Conservation (phyloP, 345 rosid species). For the Eucalyptus cladocalyx region DNA sequence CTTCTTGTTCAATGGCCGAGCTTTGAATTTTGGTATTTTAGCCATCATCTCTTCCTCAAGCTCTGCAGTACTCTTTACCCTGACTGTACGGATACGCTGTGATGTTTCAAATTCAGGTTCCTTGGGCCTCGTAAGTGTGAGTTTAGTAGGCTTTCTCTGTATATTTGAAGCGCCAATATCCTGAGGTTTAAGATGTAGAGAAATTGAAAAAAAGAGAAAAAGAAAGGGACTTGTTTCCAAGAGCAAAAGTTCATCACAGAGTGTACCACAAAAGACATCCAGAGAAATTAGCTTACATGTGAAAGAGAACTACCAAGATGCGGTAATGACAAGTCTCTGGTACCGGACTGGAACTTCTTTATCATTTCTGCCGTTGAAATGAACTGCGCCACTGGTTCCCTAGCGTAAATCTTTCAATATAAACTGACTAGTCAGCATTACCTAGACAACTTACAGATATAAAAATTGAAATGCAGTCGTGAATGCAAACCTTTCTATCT, state of each 20-base stretch:
- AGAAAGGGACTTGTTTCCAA: not conserved
- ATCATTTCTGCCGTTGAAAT: constrained; percentile 79
- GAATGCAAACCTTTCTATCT: constrained; percentile 62
- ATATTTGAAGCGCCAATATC: not conserved
- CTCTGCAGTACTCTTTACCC: constrained; percentile 80
- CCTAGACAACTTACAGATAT: not conserved
- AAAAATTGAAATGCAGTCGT: not conserved
- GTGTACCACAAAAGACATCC: not conserved
- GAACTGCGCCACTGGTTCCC: constrained; percentile 44
- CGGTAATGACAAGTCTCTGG: constrained; percentile 68
- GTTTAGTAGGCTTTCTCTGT: constrained; percentile 43
- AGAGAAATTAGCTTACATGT: constrained; percentile 16
- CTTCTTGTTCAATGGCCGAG: constrained; percentile 95
- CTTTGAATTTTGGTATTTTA: constrained; percentile 93
- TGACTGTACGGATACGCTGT: constrained; percentile 72
- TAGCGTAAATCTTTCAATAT: constrained; percentile 33
- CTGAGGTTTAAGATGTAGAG: not conserved
- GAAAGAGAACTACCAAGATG: constrained; percentile 10
- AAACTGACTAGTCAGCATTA: not conserved
- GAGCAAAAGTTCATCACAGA: not conserved
- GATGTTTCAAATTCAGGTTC: constrained; percentile 91
- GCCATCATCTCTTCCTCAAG: constrained; percentile 99
- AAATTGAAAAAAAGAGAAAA: not conserved
- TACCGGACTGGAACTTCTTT: constrained; percentile 76
- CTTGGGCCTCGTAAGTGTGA: constrained; percentile 84